These are phyloP conservation scores for Tetrahymena elliotti DNA, from an alignment of 73 alveolate genomes.

Conservation along the genomic window DNA sequence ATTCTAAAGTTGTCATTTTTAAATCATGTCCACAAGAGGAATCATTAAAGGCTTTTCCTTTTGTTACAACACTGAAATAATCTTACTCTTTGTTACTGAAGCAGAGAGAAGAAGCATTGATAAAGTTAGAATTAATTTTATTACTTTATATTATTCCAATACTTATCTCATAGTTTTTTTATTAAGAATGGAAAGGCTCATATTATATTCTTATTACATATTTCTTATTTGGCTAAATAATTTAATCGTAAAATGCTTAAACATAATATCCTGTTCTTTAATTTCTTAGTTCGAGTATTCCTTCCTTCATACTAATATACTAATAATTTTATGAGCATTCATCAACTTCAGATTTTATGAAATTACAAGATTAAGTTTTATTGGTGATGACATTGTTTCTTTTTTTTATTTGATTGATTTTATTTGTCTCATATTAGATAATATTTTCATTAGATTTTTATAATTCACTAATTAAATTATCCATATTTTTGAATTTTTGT, in stretches of 20 bases:
- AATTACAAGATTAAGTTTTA: not conserved
- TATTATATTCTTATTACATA: not conserved
- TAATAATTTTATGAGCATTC: not conserved
- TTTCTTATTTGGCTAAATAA: not conserved
- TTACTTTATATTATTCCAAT: not conserved
- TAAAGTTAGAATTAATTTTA: not conserved
- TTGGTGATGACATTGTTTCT: not conserved
- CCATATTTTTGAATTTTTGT: not conserved
- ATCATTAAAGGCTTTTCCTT: not conserved
- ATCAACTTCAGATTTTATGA: not conserved
- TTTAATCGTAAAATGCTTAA: not conserved
- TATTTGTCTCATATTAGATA: not conserved
- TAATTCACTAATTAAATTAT: not conserved
- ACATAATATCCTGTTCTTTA: not conserved
- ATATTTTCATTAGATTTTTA: not conserved
- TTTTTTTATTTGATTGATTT: too few species aligned
- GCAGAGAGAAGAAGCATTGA: not conserved
- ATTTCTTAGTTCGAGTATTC: not conserved
- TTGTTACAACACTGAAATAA: not conserved
- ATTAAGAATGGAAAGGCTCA: not conserved
- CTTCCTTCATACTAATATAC: not conserved
- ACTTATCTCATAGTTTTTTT: not conserved
- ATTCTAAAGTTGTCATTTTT: not conserved
- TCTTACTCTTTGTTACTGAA: not conserved
- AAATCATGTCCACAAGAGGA: not conserved